Evolutionary conservation across 768 basidiomycete species (phyloP).

Genomic region (Lactarius vividus): DNA sequence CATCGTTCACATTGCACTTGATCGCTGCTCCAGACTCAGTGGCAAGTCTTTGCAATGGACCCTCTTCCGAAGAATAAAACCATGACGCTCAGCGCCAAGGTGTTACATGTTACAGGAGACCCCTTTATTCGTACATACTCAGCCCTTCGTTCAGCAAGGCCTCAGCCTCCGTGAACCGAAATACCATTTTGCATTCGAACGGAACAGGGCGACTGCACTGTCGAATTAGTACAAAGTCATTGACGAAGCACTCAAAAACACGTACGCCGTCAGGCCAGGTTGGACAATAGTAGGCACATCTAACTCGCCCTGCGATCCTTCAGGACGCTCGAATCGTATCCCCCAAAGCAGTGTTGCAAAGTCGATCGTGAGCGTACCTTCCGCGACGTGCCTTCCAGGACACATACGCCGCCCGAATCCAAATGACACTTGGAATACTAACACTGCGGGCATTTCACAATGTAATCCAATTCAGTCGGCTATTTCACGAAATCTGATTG

Average conservation of each 20-base stretch:
- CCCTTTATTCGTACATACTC: neutral
- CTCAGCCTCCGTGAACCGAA: slow-evolving; percentile 15
- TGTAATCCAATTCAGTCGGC: too few relatives aligned
- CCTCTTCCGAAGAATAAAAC: neutral
- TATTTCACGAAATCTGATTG: too few relatives aligned
- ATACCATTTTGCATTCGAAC: slow-evolving; percentile 18
- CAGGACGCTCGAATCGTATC: slow-evolving; percentile 22
- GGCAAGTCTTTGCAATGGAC: too few relatives aligned
- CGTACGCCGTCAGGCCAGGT: slow-evolving; percentile 14
- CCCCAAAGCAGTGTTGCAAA: slow-evolving; percentile 34
- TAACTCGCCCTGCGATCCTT: slow-evolving; percentile 4
- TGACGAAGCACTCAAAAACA: neutral
- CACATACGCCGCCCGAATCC: slow-evolving; percentile 34
- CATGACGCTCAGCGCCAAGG: neutral
- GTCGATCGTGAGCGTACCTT: slow-evolving; percentile 34
- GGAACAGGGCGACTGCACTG: slow-evolving; percentile 15
- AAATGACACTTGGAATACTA: too few relatives aligned
- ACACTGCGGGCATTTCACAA: too few relatives aligned
- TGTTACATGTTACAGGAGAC: too few relatives aligned
- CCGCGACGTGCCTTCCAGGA: slow-evolving; percentile 35
- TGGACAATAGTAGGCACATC: neutral
- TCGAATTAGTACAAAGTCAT: neutral
- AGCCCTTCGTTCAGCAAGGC: neutral
- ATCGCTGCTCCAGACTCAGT: too few relatives aligned
- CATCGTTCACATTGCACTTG: too few relatives aligned